phyloP scores from a whole-genome alignment of 257 asterid species.

The Nyctanthes arbortristis region DNA sequence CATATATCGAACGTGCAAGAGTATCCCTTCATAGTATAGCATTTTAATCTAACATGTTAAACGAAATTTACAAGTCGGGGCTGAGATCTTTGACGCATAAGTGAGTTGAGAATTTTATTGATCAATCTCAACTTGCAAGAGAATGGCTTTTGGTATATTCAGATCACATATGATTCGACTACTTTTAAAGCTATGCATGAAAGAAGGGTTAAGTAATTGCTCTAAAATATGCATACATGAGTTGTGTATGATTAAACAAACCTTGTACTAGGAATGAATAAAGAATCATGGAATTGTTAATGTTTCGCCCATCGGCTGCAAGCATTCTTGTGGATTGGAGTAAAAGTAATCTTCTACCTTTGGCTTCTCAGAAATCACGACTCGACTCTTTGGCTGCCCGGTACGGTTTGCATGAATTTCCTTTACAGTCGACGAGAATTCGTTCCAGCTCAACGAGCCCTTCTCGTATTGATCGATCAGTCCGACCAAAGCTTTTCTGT shows the following conservation, averaged over 20 bases:
- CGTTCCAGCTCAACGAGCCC: constrained; percentile 33
- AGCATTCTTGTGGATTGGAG: constrained; percentile 39
- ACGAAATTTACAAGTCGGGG: too few relatives aligned
- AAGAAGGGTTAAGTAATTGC: not conserved
- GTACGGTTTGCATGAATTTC: constrained; percentile 31
- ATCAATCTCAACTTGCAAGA: too few relatives aligned
- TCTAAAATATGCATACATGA: not conserved
- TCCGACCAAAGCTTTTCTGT: constrained; percentile 29
- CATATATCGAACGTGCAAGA: too few relatives aligned
- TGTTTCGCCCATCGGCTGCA: constrained; percentile 22
- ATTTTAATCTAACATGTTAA: too few relatives aligned
- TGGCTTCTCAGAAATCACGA: constrained; percentile 27
- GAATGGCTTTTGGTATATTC: not conserved
- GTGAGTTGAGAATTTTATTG: too few relatives aligned
- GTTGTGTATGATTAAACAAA: not conserved
- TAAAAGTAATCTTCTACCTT: constrained; percentile 41
- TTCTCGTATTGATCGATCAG: constrained; percentile 27
- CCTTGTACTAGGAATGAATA: not conserved
- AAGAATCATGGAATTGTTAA: not conserved
- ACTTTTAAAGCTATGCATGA: too few relatives aligned
- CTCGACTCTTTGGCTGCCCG: constrained; percentile 29
- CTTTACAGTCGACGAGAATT: constrained; percentile 27
- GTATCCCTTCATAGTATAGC: too few relatives aligned
- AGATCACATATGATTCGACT: too few relatives aligned
- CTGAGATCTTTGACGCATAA: too few relatives aligned